Evolutionary conservation across 352 stramenopile species (phyloP).

Genomic region (Thalassiosira hispida): DNA sequence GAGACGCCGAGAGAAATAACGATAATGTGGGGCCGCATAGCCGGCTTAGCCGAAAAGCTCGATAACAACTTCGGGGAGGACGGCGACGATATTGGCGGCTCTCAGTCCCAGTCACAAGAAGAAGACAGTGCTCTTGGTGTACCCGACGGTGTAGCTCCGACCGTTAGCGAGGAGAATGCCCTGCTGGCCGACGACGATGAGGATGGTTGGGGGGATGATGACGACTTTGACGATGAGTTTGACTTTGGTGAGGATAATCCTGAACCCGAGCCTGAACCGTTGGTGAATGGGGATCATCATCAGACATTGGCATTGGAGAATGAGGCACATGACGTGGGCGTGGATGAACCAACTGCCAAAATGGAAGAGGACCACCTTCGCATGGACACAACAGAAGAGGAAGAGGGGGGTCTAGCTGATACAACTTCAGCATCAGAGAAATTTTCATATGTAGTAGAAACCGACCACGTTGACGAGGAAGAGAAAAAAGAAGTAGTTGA

Average conservation of each 20-base stretch:
- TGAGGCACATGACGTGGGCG: background rate
- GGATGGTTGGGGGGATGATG: slow-evolving; percentile 35
- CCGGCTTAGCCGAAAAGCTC: slow-evolving; percentile 39
- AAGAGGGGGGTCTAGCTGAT: background rate
- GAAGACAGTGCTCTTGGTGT: slow-evolving; percentile 12
- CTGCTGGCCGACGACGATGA: background rate
- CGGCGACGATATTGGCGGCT: background rate
- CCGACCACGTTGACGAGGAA: too few species aligned
- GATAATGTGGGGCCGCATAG: slow-evolving; percentile 45
- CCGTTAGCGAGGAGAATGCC: background rate
- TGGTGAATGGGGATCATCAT: background rate
- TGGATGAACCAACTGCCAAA: background rate
- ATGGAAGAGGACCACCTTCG: background rate
- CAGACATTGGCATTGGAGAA: too few species aligned
- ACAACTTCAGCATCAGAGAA: background rate
- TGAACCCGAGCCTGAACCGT: background rate
- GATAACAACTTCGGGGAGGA: slow-evolving; percentile 24
- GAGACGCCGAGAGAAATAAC: too few species aligned
- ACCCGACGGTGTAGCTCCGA: background rate
- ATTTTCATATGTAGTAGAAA: too few species aligned
- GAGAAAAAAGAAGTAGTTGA: background rate
- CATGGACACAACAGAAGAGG: too few species aligned
- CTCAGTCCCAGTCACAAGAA: background rate
- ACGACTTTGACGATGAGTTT: slow-evolving; percentile 26
- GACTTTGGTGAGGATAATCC: slow-evolving; percentile 10